A percentile compares a stretch with the other conserved stretches of the same genome.
phyloP scores from a whole-genome alignment of 2,329 filamentous ascomycete species.

The Canariomyces notabilis region DNA sequence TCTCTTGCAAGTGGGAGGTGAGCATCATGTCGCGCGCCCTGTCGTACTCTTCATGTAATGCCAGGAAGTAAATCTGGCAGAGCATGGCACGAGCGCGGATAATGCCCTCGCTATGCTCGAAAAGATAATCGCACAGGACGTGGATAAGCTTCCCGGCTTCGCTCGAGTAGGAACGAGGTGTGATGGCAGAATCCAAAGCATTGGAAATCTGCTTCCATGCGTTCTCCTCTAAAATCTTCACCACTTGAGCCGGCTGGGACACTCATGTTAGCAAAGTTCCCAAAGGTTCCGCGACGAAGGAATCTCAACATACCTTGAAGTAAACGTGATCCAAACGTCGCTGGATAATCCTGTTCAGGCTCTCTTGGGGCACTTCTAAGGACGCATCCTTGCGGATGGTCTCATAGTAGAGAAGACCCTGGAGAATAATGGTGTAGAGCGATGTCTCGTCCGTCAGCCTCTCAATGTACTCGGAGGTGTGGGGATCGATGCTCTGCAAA shows the following conservation, averaged over 20 bases:
- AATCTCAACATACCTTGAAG: conserved; percentile 69
- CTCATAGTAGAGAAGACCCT: conserved; percentile 84
- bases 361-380: conserved; percentile 75
- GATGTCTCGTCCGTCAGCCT: conserved; percentile 83
- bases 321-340: conserved; percentile 94
- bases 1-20: conserved; percentile 98
- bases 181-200: conserved; percentile 71
- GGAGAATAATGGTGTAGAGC: conserved; percentile 89
- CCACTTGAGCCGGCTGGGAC: conserved; percentile 72
- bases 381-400: conserved; percentile 63
- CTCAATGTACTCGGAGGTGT: conserved; percentile 98
- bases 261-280: conserved; percentile 21
- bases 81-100: conserved; percentile 95
- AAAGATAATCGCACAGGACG: conserved; percentile 89
- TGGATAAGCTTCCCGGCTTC: conserved; percentile 76
- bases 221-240: conserved; percentile 90
- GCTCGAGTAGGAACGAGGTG: conserved; percentile 61
- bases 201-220: conserved; percentile 77
- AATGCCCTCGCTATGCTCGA: conserved; percentile 90
- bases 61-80: conserved; percentile 97
- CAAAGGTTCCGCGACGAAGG: neutral
- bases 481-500: conserved; percentile 95
- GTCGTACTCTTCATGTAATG: conserved; percentile 97
- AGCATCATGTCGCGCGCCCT: conserved; percentile 98
- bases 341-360: conserved; percentile 88